phyloP scores from a whole-genome alignment of 164 flowering plant species.

The Chimonanthus praecox region DNA sequence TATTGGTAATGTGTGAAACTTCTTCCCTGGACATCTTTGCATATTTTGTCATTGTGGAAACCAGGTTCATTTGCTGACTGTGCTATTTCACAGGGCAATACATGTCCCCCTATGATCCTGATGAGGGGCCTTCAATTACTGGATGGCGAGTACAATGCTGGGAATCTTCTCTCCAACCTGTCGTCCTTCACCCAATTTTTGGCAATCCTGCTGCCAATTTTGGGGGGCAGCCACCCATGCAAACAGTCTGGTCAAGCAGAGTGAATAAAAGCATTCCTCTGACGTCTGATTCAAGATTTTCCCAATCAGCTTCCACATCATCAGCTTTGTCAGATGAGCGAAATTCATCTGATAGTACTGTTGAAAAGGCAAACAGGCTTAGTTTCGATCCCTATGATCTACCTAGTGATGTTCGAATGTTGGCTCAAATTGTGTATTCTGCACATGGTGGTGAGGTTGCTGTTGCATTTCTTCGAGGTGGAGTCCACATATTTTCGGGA shows the following conservation, averaged over 20 bases:
- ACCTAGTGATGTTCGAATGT: constrained; percentile 89
- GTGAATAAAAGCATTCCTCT: constrained; percentile 85
- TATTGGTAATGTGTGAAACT: constrained; percentile 16
- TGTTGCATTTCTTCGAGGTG: constrained; percentile 89
- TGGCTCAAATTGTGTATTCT: constrained; percentile 91
- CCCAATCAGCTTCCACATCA: constrained; percentile 35
- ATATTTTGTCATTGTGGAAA: not conserved
- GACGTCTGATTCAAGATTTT: constrained; percentile 47
- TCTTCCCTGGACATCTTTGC: not conserved
- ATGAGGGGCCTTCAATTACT: constrained; percentile 97
- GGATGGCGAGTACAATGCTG: constrained; percentile 99
- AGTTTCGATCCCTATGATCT: constrained; percentile 89
- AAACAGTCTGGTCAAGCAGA: constrained; percentile 94
- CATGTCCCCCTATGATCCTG: constrained; percentile 99
- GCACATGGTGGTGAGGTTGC: constrained; percentile 99
- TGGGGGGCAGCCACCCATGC: constrained; percentile 93
- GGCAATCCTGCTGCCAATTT: constrained; percentile 83
- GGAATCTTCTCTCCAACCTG: constrained; percentile 96
- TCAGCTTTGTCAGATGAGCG: constrained; percentile 34
- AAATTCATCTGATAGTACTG: constrained; percentile 37
- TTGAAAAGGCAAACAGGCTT: constrained; percentile 47
- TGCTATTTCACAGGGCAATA: constrained; percentile 71
- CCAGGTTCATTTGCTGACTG: not conserved
- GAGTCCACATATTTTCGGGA: constrained; percentile 91
- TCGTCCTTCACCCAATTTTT: constrained; percentile 93